A percentile compares a stretch with the other conserved stretches of the same genome.
These are phyloP conservation scores for Priceomyces fermenticarens DNA, from an alignment of 805 yeast species.

Conservation along the genomic window DNA sequence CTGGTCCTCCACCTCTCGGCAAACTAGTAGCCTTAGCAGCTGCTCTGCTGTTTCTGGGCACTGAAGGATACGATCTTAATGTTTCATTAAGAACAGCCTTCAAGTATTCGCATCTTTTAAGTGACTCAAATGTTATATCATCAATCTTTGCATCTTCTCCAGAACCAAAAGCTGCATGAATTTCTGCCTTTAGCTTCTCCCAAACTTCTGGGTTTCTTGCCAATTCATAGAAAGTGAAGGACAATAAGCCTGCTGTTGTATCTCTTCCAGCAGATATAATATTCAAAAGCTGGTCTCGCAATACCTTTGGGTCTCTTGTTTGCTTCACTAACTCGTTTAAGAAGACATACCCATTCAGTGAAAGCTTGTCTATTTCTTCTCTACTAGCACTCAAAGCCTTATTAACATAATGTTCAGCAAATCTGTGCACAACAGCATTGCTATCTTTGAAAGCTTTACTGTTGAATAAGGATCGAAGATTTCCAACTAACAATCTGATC, in stretches of 20 bases:
- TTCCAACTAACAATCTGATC: constrained; percentile 12
- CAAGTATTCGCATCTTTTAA: constrained; percentile 46
- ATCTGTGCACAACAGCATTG: constrained; percentile 28
- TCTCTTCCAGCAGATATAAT: constrained; percentile 54
- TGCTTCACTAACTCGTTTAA: constrained; percentile 47
- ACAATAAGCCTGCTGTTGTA: constrained; percentile 50
- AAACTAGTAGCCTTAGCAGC: constrained; percentile 45
- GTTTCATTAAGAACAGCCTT: constrained; percentile 46
- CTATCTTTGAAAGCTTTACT: constrained; percentile 25
- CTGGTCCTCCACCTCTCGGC: constrained; percentile 49
- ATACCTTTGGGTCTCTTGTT: constrained; percentile 44
- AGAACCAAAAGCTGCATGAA: constrained; percentile 28
- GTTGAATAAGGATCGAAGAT: constrained; percentile 14
- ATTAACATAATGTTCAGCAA: constrained; percentile 34
- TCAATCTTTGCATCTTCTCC: constrained; percentile 31
- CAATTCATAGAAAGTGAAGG: constrained; percentile 43
- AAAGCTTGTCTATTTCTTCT: constrained; percentile 26
- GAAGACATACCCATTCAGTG: constrained; percentile 41
- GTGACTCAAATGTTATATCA: constrained; percentile 43
- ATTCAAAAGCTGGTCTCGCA: constrained; percentile 50
- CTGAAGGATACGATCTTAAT: constrained; percentile 50
- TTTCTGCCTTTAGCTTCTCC: constrained; percentile 33
- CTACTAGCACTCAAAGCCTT: constrained; percentile 30
- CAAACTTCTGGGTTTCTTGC: constrained; percentile 40
- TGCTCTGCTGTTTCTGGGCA: constrained; percentile 46